Evolutionary conservation across 2,329 filamentous ascomycete species (phyloP).

Genomic region (Penicillium sp.): DNA sequence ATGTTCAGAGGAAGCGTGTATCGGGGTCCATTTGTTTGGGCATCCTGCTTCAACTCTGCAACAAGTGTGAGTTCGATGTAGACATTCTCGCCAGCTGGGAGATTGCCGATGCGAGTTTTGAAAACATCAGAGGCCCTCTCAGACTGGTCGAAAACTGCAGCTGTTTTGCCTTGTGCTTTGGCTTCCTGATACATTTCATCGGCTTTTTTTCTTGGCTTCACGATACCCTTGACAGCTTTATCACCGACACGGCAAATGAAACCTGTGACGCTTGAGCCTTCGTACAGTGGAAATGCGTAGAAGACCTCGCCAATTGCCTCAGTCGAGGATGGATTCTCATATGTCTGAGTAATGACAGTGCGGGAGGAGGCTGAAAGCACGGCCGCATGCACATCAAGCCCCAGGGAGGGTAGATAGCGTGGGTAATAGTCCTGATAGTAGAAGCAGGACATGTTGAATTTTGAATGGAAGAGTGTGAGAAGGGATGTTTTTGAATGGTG

Average conservation of each 20-base stretch:
- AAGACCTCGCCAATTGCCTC: slow-evolving; percentile 5
- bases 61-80: slow-evolving; percentile 17
- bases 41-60: slow-evolving; percentile 15
- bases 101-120: slow-evolving; percentile 21
- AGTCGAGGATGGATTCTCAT: slow-evolving; percentile 8
- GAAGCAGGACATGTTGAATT: too few species aligned
- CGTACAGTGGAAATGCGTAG: slow-evolving; percentile 11
- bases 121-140: slow-evolving; percentile 15
- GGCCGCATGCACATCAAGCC: slow-evolving; percentile 7
- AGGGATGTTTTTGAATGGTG: too few species aligned
- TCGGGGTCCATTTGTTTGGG: slow-evolving; percentile 12
- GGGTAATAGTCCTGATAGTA: too few species aligned
- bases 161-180: slow-evolving; percentile 1
- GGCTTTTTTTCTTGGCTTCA: slow-evolving; percentile 7
- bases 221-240: neutral
- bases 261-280: slow-evolving; percentile 7
- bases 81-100: slow-evolving; percentile 15
- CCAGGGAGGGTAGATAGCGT: too few species aligned
- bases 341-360: slow-evolving; percentile 10
- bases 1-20: slow-evolving; percentile 21
- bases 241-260: slow-evolving; percentile 8
- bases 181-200: slow-evolving; percentile 7
- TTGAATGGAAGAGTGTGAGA: too few species aligned
- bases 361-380: slow-evolving; percentile 6
- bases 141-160: slow-evolving; percentile 9